These are phyloP conservation scores for Cladosporium sp. DNA, from an alignment of 2,329 filamentous ascomycete genomes.

Conservation along the genomic window DNA sequence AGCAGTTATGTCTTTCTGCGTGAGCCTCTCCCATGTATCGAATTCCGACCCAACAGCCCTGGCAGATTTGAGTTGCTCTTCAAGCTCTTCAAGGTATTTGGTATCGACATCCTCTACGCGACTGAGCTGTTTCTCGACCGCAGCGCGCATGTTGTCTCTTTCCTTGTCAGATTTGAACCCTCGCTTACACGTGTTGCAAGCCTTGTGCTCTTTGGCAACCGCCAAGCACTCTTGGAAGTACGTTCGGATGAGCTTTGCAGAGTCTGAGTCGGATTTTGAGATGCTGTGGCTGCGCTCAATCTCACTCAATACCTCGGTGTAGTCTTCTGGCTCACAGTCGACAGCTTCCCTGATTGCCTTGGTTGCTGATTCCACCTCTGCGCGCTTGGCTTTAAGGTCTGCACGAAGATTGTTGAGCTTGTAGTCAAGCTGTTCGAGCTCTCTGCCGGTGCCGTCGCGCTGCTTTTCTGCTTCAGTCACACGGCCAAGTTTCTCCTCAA, in stretches of 20 bases:
- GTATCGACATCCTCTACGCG: constrained; percentile 26
- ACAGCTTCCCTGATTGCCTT: constrained; percentile 56
- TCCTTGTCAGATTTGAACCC: constrained; percentile 57
- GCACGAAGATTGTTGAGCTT: constrained; percentile 62
- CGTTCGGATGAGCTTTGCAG: constrained; percentile 51
- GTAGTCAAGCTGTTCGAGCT: constrained; percentile 69
- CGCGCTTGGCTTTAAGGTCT: constrained; percentile 54
- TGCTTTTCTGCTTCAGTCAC: constrained; percentile 63
- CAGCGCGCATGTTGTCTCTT: constrained; percentile 60
- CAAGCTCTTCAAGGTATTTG: constrained; percentile 59
- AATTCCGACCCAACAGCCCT: constrained; percentile 61
- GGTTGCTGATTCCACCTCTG: constrained; percentile 53
- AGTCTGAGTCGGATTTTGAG: constrained; percentile 59
- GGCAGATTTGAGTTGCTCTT: constrained; percentile 41
- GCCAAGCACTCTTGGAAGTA: constrained; percentile 64
- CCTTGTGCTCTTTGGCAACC: constrained; percentile 61
- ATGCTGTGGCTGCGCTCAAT: constrained; percentile 49
- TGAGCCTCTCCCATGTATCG: constrained; percentile 68
- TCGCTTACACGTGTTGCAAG: constrained; percentile 72
- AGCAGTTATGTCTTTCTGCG: constrained; percentile 62
- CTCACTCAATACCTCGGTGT: constrained; percentile 48
- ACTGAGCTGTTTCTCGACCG: constrained; percentile 54
- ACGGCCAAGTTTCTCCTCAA: constrained; percentile 54
- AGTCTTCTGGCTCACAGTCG: constrained; percentile 46
- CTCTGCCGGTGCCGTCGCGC: constrained; percentile 65